These are phyloP conservation scores for Babesia ovis DNA, from an alignment of 169 alveolate genomes.

Conservation along the genomic window DNA sequence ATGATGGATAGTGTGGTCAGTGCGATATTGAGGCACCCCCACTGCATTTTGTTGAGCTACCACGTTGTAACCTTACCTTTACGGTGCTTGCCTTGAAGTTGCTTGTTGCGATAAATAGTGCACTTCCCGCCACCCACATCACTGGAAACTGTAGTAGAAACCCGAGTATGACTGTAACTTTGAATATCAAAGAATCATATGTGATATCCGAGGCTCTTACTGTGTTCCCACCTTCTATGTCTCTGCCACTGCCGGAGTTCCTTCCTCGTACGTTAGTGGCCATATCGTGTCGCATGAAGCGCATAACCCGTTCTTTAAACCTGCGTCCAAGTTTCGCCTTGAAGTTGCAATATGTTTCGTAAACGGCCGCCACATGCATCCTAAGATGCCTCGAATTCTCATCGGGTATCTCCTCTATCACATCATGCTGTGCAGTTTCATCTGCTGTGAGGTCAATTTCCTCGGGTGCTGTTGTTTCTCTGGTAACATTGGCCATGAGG, in stretches of 20 bases:
- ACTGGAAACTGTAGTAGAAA: conserved; percentile 53
- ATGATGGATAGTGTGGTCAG: conserved; percentile 29
- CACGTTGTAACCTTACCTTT: conserved; percentile 19
- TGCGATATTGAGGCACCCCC: conserved; percentile 52
- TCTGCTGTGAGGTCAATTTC: conserved; percentile 15
- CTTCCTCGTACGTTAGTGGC: not conserved
- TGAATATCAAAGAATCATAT: conserved; percentile 53
- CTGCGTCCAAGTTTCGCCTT: conserved; percentile 8
- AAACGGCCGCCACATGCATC: conserved; percentile 43
- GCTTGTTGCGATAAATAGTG: conserved; percentile 18
- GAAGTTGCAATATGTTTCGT: conserved; percentile 31
- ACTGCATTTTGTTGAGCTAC: conserved; percentile 1
- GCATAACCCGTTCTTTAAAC: conserved; percentile 43
- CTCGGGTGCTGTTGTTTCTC: not conserved
- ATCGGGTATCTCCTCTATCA: not conserved
- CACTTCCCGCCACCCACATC: conserved; percentile 56
- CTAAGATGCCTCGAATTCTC: conserved; percentile 31
- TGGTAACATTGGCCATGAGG: not conserved
- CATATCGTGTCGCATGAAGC: conserved; percentile 55
- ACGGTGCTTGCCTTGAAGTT: conserved; percentile 54
- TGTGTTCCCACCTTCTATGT: conserved; percentile 44
- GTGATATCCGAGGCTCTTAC: conserved; percentile 32
- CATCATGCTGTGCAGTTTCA: not conserved
- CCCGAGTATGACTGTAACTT: conserved; percentile 52
- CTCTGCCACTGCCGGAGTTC: not conserved